Evolutionary conservation across 805 yeast genomes (phyloP).

Genomic region (Ogataea allantospora): DNA sequence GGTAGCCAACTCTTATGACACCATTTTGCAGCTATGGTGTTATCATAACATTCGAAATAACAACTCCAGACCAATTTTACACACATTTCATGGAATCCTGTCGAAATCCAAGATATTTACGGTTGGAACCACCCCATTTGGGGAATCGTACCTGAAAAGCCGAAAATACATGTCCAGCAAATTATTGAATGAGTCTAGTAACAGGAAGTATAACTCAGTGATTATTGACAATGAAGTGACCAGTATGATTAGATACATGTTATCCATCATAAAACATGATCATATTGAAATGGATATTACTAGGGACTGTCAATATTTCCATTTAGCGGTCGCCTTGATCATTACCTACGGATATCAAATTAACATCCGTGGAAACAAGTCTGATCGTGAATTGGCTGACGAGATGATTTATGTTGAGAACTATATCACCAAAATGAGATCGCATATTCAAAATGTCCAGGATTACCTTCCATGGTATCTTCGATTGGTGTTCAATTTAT

Average conservation of each 20-base stretch:
- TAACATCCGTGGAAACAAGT: conserved; percentile 39
- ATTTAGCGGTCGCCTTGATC: conserved; percentile 47
- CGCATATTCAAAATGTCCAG: conserved; percentile 53
- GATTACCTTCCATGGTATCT: conserved; percentile 50
- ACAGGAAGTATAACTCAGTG: conserved; percentile 31
- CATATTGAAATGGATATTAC: conserved; percentile 40
- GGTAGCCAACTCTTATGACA: conserved; percentile 63
- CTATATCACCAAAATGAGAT: conserved; percentile 53
- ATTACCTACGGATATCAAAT: conserved; percentile 53
- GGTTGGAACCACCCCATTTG: conserved; percentile 63
- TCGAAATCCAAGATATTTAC: conserved; percentile 57
- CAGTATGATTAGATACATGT: conserved; percentile 18
- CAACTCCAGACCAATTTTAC: conserved; percentile 64
- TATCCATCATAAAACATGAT: conserved; percentile 13
- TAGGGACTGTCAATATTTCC: conserved; percentile 46
- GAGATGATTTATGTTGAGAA: conserved; percentile 57
- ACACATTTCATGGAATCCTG: conserved; percentile 66
- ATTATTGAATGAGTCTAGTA: conserved; percentile 38
- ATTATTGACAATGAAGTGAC: conserved; percentile 42
- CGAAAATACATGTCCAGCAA: conserved; percentile 47
- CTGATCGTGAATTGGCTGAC: conserved; percentile 42
- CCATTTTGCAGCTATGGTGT: conserved; percentile 55
- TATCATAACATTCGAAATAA: conserved; percentile 44
- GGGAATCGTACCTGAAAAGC: conserved; percentile 43
- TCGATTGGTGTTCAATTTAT: conserved; percentile 27